Evolutionary conservation across 192 early-diverging fungal species (phyloP).

Genomic region (Chytriomyces confervae): DNA sequence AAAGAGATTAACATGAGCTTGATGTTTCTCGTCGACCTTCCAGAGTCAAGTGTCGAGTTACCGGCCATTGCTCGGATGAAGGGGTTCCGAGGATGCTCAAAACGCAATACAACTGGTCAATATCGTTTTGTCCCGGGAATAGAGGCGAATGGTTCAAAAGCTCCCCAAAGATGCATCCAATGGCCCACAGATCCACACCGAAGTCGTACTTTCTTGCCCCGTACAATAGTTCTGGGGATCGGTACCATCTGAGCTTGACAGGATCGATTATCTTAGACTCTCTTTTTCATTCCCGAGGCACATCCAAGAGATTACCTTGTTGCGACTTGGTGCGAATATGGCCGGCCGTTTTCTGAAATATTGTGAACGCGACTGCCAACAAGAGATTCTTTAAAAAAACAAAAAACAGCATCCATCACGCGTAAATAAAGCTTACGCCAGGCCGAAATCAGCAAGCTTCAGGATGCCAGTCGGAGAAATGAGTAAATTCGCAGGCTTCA

Average conservation of each 20-base stretch:
- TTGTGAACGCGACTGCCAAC: conserved; percentile 26
- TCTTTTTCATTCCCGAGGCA: not conserved
- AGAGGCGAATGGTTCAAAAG: conserved; percentile 64
- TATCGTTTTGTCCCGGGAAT: conserved; percentile 69
- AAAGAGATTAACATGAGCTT: not conserved
- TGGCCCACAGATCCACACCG: conserved; percentile 68
- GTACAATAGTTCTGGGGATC: conserved; percentile 67
- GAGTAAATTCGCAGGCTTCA: conserved; percentile 61
- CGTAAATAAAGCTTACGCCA: conserved; percentile 52
- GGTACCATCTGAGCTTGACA: conserved; percentile 59
- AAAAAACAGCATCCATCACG: not conserved
- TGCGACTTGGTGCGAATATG: conserved; percentile 64
- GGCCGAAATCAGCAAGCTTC: conserved; percentile 69
- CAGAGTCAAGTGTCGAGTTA: conserved; percentile 17
- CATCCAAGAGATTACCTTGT: conserved; percentile 37
- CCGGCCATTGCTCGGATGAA: conserved; percentile 57
- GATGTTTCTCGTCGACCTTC: not conserved
- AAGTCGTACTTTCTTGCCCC: conserved; percentile 65
- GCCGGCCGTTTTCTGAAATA: conserved; percentile 37
- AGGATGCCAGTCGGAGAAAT: conserved; percentile 60
- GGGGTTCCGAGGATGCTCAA: conserved; percentile 57
- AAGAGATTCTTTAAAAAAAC: conserved; percentile 6
- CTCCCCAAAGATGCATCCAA: conserved; percentile 72
- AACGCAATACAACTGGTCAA: conserved; percentile 66
- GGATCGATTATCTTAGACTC: not conserved